Conservation (phyloP, 495 filamentous ascomycete genomes). For the Astrothelium macrocarpum region DNA sequence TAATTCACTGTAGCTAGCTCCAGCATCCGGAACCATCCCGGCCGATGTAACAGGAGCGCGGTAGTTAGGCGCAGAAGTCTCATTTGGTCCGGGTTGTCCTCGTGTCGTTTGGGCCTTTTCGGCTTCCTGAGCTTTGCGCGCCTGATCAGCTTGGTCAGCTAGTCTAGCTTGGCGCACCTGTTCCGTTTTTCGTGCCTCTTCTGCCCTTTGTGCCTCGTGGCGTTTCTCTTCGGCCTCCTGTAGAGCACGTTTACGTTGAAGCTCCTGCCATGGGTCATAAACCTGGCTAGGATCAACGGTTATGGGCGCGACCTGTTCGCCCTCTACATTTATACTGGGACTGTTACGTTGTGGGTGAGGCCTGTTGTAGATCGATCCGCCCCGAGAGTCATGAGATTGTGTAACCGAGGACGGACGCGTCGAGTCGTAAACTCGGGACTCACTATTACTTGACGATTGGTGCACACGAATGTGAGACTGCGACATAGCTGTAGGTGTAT, state of each 20-base stretch:
- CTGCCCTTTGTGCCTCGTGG: slow-evolving; percentile 16
- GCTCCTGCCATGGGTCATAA: slow-evolving; percentile 34
- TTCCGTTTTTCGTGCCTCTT: slow-evolving; percentile 12
- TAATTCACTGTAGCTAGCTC: background rate
- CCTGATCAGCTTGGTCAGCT: slow-evolving; percentile 7
- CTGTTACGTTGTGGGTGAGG: background rate
- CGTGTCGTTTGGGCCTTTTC: slow-evolving; percentile 8
- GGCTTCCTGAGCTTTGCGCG: slow-evolving; percentile 13
- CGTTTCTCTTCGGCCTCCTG: slow-evolving; percentile 21
- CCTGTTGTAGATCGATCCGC: slow-evolving; percentile 23
- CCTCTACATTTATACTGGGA: slow-evolving; percentile 9
- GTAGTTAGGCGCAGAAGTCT: background rate
- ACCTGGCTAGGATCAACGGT: slow-evolving; percentile 36
- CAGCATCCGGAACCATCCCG: background rate
- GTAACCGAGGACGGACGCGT: background rate
- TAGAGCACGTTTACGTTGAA: slow-evolving; percentile 23
- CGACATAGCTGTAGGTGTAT: background rate
- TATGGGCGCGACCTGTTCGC: slow-evolving; percentile 17
- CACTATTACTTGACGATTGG: background rate
- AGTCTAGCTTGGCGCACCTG: slow-evolving; percentile 10
- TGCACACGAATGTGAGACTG: background rate
- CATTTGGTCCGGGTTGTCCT: background rate
- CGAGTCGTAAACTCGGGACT: background rate
- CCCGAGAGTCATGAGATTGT: background rate
- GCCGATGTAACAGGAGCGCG: background rate